Base-by-base conservation (phyloP, 257 asterid genomes). In the Verbascum thapsus region DNA sequence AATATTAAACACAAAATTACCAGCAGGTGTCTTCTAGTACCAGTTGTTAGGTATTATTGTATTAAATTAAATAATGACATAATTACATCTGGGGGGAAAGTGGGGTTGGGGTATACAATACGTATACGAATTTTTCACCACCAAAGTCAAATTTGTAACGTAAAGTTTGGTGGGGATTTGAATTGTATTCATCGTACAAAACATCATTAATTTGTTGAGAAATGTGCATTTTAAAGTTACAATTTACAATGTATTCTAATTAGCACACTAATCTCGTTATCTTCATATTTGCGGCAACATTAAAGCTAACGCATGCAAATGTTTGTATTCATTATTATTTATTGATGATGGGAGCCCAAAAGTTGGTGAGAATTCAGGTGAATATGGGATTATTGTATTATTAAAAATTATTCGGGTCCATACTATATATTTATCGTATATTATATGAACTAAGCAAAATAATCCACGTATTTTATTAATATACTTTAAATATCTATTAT, bases 1-100 rank as follows among this genome's bases (percentile, higher is more conserved):
- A n/a, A n/a, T n/a, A n/a, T n/a, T n/a, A n/a, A n/a, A n/a, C n/a
- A n/a, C n/a, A n/a, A n/a, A n/a, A n/a, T n/a, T n/a, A 59, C 53
- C 40, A 23, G 11, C 13, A 22, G 20, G 38, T 10, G 15, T 8
- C 13, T 39, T 52, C 6, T n/a, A 57, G 39, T 38, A 40, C 64
- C 64, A 58, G 53, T n/a, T 52, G 37, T 22, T 54, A 53, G 64
- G 64, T 58, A 41, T 44, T 11, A 12, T 39, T 18, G 9, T 16
- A 20, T 58, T 5, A 58, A 38, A 20, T 58, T 10, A 58, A 58
- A 40, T 58, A 34, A 58, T 41, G 53, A 22, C 40, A 11, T 19
- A 58, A n/a, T 20, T 41, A 2, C 35, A 20, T 22, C n/a, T 32
- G 32, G 32, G 5, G 32, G 16, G 35, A 37, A 8, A 8, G 3